These are phyloP conservation scores for Nicotiana noctiflora DNA, from an alignment of 257 asterid genomes.

Conservation along the genomic window DNA sequence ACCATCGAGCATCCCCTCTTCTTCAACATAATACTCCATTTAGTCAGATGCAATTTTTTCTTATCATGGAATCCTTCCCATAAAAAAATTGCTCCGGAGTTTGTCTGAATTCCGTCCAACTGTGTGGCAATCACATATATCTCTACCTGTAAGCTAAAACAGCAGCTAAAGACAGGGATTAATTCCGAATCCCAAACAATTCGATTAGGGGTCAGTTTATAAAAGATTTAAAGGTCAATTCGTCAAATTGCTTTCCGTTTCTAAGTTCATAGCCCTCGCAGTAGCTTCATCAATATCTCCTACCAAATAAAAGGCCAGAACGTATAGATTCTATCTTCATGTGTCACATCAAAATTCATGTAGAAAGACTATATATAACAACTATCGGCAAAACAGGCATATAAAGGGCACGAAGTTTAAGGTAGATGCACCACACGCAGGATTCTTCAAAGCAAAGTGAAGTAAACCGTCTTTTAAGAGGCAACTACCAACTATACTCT, in stretches of 20 bases:
- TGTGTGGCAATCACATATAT: neutral
- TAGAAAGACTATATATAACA: neutral
- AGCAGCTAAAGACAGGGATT: neutral
- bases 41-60: too few relatives aligned
- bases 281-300: conserved; percentile 10
- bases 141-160: neutral
- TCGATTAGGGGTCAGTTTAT: neutral
- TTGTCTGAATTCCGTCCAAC: too few relatives aligned
- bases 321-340: neutral
- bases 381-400: neutral
- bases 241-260: neutral
- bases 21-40: too few relatives aligned
- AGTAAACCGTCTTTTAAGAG: neutral
- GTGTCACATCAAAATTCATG: neutral
- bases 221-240: conserved; percentile 1
- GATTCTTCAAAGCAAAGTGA: neutral
- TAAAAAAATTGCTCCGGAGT: too few relatives aligned
- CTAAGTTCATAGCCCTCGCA: neutral
- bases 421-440: neutral
- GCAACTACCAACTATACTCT: neutral
- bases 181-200: neutral
- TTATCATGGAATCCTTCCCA: too few relatives aligned
- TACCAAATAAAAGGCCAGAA: neutral
- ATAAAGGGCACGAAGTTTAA: neutral
- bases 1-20: too few relatives aligned